phyloP scores from a whole-genome alignment of 768 basidiomycete species.

The Omphalotus guepiniiformis region DNA sequence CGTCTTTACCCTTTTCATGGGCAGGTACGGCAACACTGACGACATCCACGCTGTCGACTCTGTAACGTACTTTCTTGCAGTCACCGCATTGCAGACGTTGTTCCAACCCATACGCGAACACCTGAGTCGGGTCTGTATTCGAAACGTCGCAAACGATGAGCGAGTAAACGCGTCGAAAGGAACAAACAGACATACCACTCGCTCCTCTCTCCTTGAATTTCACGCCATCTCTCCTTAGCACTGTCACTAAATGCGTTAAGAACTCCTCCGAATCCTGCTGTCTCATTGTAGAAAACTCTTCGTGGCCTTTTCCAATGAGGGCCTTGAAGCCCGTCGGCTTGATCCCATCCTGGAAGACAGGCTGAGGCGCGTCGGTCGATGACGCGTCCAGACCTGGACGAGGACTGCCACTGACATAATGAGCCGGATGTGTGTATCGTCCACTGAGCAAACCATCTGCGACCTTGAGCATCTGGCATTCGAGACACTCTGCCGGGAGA shows the following conservation, averaged over 20 bases:
- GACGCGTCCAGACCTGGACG: neutral
- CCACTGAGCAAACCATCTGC: slow-evolving; percentile 92
- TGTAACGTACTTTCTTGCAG: slow-evolving; percentile 79
- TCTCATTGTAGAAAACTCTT: slow-evolving; percentile 92
- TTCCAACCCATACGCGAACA: slow-evolving; percentile 81
- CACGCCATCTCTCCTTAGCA: slow-evolving; percentile 62
- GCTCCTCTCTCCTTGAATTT: slow-evolving; percentile 38
- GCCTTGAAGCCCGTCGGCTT: slow-evolving; percentile 82
- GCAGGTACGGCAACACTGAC: slow-evolving; percentile 82
- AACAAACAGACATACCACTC: slow-evolving; percentile 18
- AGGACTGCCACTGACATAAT: slow-evolving; percentile 16
- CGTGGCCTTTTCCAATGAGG: slow-evolving; percentile 88
- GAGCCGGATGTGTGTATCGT: slow-evolving; percentile 71
- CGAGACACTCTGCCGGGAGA: slow-evolving; percentile 82
- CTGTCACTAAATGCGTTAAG: slow-evolving; percentile 72
- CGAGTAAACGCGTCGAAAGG: neutral
- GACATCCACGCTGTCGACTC: slow-evolving; percentile 69
- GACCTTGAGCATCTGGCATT: slow-evolving; percentile 92
- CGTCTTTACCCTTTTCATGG: slow-evolving; percentile 46
- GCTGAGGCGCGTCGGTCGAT: slow-evolving; percentile 27
- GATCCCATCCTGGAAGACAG: slow-evolving; percentile 80
- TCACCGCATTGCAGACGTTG: slow-evolving; percentile 80
- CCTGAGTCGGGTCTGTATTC: slow-evolving; percentile 63
- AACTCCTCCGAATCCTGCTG: slow-evolving; percentile 99
- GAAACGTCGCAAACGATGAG: slow-evolving; percentile 1